Base-by-base conservation (phyloP, 805 yeast genomes). In the Torulaspora franciscae region DNA sequence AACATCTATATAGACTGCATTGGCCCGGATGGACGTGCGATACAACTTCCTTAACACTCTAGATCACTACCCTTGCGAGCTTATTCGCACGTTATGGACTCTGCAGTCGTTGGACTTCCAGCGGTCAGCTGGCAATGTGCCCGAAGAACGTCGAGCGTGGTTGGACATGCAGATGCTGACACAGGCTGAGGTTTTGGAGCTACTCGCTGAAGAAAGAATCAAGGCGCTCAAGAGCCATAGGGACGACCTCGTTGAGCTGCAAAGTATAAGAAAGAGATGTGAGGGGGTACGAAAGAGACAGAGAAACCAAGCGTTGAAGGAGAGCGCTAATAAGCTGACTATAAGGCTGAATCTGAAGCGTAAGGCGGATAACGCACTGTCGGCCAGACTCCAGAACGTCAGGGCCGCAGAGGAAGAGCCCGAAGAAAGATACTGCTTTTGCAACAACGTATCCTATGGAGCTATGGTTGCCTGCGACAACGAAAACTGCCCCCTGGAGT, bases 401-500 rank as follows among this genome's bases (percentile, higher is more conserved):
- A 30, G 26, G 23, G 15, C 32, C 32, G 37, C 7, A 19, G 43
- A 25, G 10, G 43, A 27, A 9, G 32, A 36, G 11, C 39, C 34
- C 9, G 22, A 26, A 24, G 48, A 51, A 25, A 39, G 55, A 1
- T 79, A 75, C 52, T 79, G 84, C 50, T 41, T 67, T 10, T 79
- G 85, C 48, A 60, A 68, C 4, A 64, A 66, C 4, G 68, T 66
- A 1, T 71, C 78, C 6, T 66, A 58, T 44, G 97, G 97, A 1
- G 78, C 77, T 42, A 91, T 91, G 98, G 76, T 91, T 50, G 96
- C 91, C 0, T 91, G 98, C 65, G 97, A 90, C 61, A 79, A 86
- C 54, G 73, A 73, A 2, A 73, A 77, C 29, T 90, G 97, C 66
- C 70, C 77, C 47, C 72, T 66, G 29, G 88, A 81, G 57, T 85